Evolutionary conservation across 345 rosid species (phyloP), one percentile per base, ranked within the genome.

Genomic region (Salix viminalis): DNA sequence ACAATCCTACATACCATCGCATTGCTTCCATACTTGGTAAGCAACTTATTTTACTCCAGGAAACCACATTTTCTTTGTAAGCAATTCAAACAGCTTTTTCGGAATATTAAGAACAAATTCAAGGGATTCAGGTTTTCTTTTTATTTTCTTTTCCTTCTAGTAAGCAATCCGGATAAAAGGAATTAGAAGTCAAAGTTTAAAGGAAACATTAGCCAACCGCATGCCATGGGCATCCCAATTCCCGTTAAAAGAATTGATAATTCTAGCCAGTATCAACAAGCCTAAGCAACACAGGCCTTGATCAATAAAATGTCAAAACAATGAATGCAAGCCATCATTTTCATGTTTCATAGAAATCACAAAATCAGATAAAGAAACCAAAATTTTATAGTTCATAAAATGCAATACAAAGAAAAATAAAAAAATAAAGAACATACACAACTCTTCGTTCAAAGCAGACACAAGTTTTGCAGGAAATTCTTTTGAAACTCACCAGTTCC

Each of bases 401-500:
- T 60, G 24, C 10, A 60, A 60, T 9, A 24, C 65, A 60, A 60
- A 60, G 28, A n/a, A 19, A 19, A 19, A 58, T 0, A 21, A 60
- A 0, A 1, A 21, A 60, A 34, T n/a, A 28, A 66, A 66, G 4
- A 14, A 18, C 2, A 30, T 15, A 16, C 2, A 28, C 69, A 26
- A 16, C 76, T 2, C 14, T 19, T 24, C 24, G 6, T 12, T 46
- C 50, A 46, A 46, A 46, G 50, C 18, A 46, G 50, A 46, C 18
- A 4, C 50, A 46, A 46, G 15, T 46, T 32, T 34, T 11, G 32
- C 18, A 26, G 58, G 9, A 41, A 46, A 41, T 50, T 9, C 42
- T 23, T 26, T 46, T 13, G 23, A 13, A 74, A 39, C 83, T 75
- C 79, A 93, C 99, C 92, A 91, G 69, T 91, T 92, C 98, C 99